These are phyloP conservation scores for Fusarium penzigii DNA, from an alignment of 2,329 filamentous ascomycete genomes.

Conservation along the genomic window DNA sequence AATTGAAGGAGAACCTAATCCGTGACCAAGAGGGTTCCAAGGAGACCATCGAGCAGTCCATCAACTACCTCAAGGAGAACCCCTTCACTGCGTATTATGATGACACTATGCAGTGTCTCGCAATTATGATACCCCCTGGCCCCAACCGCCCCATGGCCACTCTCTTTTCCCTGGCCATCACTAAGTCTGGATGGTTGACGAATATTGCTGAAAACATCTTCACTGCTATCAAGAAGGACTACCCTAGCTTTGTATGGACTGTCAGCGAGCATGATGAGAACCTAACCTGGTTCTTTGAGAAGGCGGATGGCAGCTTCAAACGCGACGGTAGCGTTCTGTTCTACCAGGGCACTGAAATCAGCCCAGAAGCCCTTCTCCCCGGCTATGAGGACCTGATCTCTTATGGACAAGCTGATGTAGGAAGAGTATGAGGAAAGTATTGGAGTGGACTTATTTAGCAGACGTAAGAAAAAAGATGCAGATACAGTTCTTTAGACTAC, in stretches of 20 bases:
- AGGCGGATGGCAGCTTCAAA: conserved; percentile 88
- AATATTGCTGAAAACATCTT: conserved; percentile 97
- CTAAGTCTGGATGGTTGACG: conserved; percentile 90
- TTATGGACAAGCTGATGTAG: conserved; percentile 63
- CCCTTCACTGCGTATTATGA: conserved; percentile 95
- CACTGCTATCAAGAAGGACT: conserved; percentile 88
- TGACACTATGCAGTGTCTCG: conserved; percentile 88
- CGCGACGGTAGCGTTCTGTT: conserved; percentile 88
- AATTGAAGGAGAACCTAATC: conserved; percentile 80
- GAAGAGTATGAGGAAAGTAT: too few relatives aligned
- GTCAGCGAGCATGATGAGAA: conserved; percentile 96
- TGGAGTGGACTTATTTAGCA: too few relatives aligned
- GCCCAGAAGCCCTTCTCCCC: conserved; percentile 72
- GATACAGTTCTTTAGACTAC: too few relatives aligned
- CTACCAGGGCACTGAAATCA: conserved; percentile 88
- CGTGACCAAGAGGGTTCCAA: conserved; percentile 79
- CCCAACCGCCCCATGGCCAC: conserved; percentile 72
- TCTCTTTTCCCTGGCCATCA: conserved; percentile 87
- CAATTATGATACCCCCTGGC: conserved; percentile 77
- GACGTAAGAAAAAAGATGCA: too few relatives aligned
- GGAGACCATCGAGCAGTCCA: conserved; percentile 82
- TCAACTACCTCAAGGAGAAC: conserved; percentile 74
- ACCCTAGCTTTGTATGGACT: conserved; percentile 91
- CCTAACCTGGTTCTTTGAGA: conserved; percentile 97
- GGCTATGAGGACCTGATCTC: conserved; percentile 84